Base-by-base conservation (phyloP, 495 filamentous ascomycete genomes). In the Lasiosphaeris hirsuta region DNA sequence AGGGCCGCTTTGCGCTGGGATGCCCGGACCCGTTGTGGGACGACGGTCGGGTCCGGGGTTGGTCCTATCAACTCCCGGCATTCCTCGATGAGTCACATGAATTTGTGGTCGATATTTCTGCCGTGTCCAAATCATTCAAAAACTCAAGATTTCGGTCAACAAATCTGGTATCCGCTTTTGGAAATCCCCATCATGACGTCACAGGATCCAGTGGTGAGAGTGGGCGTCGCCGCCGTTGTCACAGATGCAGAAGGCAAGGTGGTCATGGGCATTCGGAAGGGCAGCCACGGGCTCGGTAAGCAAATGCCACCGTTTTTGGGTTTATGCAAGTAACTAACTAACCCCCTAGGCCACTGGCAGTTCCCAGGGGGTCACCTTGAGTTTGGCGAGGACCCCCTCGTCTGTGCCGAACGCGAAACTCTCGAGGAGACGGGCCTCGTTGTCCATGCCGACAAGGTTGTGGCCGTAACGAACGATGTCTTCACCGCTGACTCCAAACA, bases 281-380 rank as follows among this genome's bases (percentile, higher is more conserved):
- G 70, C 2, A 69, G 61, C 18, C 75, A 75, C 54, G 73, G 74
- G 8, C 61, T 65, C 0, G 74, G 75, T 76, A 58, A 51, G 68
- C 64, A 49, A 34, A n/a, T 54, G 34, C 15, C n/a, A n/a, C 3
- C 13, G 30, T 41, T 19, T 38, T 51, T n/a, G 44, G 15, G 9
- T 10, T 7, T 14, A 23, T 34, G 33, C 7, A 30, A 5, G 14
- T 14, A 4, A 48, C 15, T 18, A 17, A 13, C 8, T 13, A 34
- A n/a, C 9, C n/a, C 33, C 19, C 9, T 33, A 78, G 86, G 82
- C 2, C 81, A 82, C 7, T 85, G 75, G 75, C 82, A 81, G 30
- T 75, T 86, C 13, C 85, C 87, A 4, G 87, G 87, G 43, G 87
- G 87, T 4, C 86, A 90, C 50, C 80, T 89, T 17, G 86, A 90